Evolutionary conservation across 2,329 filamentous ascomycete genomes (phyloP).

Genomic region (Hypoxylon sp.): DNA sequence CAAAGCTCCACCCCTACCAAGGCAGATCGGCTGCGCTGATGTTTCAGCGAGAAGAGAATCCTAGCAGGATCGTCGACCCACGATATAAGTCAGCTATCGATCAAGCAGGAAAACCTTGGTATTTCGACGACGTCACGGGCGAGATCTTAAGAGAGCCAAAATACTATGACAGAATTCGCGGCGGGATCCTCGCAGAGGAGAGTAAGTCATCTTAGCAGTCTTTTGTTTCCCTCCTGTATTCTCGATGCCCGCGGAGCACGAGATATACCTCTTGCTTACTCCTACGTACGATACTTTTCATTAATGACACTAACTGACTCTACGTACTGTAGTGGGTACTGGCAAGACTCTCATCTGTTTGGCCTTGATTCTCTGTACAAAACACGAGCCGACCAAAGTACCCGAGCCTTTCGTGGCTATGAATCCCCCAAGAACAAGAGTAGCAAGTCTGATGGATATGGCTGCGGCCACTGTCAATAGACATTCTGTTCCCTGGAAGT

Average conservation of each 20-base stretch:
- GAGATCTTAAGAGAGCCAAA: conserved; percentile 73
- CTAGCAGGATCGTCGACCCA: conserved; percentile 76
- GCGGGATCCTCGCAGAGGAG: conserved; percentile 83
- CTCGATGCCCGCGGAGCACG: background rate
- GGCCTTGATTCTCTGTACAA: conserved; percentile 79
- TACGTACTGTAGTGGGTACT: conserved; percentile 65
- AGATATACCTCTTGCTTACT: background rate
- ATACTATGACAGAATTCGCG: conserved; percentile 78
- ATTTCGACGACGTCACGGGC: conserved; percentile 74
- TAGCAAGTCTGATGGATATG: conserved; percentile 79
- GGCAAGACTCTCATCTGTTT: conserved; percentile 93
- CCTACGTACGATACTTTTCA: conserved; percentile 3
- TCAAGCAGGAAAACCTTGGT: conserved; percentile 73
- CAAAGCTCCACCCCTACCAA: conserved; percentile 81
- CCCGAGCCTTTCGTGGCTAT: conserved; percentile 66
- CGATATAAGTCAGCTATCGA: conserved; percentile 71
- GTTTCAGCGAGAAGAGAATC: conserved; percentile 81
- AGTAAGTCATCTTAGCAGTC: conserved; percentile 51
- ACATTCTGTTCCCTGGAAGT: conserved; percentile 76
- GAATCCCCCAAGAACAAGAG: conserved; percentile 55
- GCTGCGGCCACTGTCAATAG: conserved; percentile 76
- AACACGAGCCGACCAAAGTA: conserved; percentile 72
- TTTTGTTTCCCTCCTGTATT: background rate
- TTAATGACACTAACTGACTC: conserved; percentile 24
- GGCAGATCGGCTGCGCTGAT: conserved; percentile 82